Evolutionary conservation across 768 basidiomycete genomes (phyloP).

Genomic region (Hemileccinum impolitum): DNA sequence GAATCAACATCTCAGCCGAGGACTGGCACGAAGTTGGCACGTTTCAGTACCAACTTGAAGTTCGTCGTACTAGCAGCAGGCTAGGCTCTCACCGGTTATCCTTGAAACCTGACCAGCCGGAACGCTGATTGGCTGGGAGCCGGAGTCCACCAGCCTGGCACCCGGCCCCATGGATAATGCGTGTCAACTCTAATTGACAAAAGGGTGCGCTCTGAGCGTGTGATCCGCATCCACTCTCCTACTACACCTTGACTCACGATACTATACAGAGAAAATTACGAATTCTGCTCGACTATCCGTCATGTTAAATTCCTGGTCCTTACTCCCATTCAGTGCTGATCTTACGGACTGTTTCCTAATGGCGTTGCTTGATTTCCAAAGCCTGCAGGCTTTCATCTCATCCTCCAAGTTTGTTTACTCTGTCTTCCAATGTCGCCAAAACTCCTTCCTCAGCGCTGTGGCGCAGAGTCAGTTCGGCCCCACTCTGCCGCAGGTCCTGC

Average conservation of each 20-base stretch:
- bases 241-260: not conserved
- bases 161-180: too few relatives aligned
- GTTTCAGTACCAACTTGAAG: too few relatives aligned
- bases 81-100: too few relatives aligned
- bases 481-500: slow-evolving; percentile 32
- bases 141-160: too few relatives aligned
- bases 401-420: slow-evolving; percentile 31
- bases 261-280: not conserved
- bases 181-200: too few relatives aligned
- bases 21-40: too few relatives aligned
- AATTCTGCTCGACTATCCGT: not conserved
- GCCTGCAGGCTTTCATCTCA: slow-evolving; percentile 24
- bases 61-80: too few relatives aligned
- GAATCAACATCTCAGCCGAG: too few relatives aligned
- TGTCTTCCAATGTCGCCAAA: slow-evolving; percentile 28
- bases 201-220: too few relatives aligned
- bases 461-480: slow-evolving; percentile 29
- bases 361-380: slow-evolving; percentile 27
- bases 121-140: too few relatives aligned
- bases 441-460: slow-evolving; percentile 30
- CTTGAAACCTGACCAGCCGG: too few relatives aligned
- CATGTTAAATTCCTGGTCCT: slow-evolving; percentile 1
- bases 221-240: not conserved
- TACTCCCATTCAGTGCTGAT: slow-evolving; percentile 23
- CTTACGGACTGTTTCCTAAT: slow-evolving; percentile 30